Evolutionary conservation across 805 yeast species (phyloP).

Genomic region (Wickerhamiella siamensis): DNA sequence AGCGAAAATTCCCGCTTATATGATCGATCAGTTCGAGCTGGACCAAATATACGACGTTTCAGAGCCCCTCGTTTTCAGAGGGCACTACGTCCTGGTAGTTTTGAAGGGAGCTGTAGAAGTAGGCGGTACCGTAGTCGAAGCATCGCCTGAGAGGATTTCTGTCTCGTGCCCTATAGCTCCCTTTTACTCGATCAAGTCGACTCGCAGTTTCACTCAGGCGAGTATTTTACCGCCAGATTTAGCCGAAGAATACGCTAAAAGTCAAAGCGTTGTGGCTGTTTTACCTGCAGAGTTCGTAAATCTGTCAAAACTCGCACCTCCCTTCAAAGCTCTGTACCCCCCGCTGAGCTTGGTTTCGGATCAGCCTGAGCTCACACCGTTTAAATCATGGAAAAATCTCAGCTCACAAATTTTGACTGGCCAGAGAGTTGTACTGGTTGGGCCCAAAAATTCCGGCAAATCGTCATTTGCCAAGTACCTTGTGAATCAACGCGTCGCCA

Average conservation of each 20-base stretch:
- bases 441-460: slow-evolving; percentile 70
- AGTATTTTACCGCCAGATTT: not conserved
- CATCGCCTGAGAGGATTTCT: slow-evolving; percentile 1
- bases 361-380: slow-evolving; percentile 1
- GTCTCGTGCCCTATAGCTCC: slow-evolving; percentile 16
- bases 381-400: slow-evolving; percentile 16
- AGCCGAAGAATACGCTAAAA: slow-evolving; percentile 1
- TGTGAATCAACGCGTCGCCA: slow-evolving; percentile 14
- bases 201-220: slow-evolving; percentile 1
- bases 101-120: slow-evolving; percentile 21
- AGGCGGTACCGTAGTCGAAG: slow-evolving; percentile 15
- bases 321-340: slow-evolving; percentile 17
- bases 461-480: slow-evolving; percentile 50
- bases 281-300: not conserved
- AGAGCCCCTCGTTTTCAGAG: slow-evolving; percentile 18
- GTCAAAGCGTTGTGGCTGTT: slow-evolving; percentile 7
- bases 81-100: slow-evolving; percentile 21
- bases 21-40: no score
- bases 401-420: slow-evolving; percentile 1
- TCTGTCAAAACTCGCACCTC: slow-evolving; percentile 17
- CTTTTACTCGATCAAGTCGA: slow-evolving; percentile 12
- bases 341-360: not conserved
- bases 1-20: no score
- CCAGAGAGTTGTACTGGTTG: slow-evolving; percentile 32
- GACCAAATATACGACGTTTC: slow-evolving; percentile 5